A percentile compares a stretch with the other conserved stretches of the same genome.
Conservation (phyloP, 768 basidiomycete genomes). For the Mycena albidolilacea region DNA sequence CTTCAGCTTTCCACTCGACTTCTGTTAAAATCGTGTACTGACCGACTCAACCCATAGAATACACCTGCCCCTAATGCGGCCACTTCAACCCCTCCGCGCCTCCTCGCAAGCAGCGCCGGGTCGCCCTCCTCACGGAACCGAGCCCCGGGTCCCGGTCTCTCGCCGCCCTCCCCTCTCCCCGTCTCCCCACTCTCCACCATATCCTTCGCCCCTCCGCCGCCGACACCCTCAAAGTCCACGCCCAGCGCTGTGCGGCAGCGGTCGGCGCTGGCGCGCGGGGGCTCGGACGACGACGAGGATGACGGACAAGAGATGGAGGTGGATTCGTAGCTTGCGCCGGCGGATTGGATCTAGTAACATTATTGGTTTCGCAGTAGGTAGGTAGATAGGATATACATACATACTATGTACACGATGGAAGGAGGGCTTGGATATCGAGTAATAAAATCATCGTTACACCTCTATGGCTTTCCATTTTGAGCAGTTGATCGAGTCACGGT, state of each 20-base stretch:
- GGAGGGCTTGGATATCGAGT: too few species aligned
- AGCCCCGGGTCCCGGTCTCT: not conserved
- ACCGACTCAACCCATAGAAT: conserved; percentile 46
- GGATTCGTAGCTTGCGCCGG: not conserved
- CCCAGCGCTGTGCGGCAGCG: not conserved
- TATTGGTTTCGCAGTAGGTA: too few species aligned
- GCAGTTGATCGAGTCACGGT: not conserved
- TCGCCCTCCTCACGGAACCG: too few species aligned
- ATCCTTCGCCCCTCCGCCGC: not conserved
- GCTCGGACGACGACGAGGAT: not conserved
- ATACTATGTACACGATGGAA: too few species aligned
- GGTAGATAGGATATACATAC: too few species aligned
- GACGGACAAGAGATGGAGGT: not conserved
- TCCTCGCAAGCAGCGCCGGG: not conserved
- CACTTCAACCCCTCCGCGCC: conserved; percentile 76
- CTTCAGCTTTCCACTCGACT: too few species aligned
- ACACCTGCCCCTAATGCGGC: conserved; percentile 87
- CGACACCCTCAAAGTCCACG: not conserved
- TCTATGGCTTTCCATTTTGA: not conserved
- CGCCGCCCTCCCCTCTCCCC: not conserved
- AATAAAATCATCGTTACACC: too few species aligned
- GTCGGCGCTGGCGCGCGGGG: not conserved
- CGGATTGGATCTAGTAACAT: too few species aligned
- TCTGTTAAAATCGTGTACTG: too few species aligned
- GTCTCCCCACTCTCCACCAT: too few species aligned